These are phyloP conservation scores for Pezicula carpinea DNA, from an alignment of 2,329 filamentous ascomycete genomes.

Conservation along the genomic window DNA sequence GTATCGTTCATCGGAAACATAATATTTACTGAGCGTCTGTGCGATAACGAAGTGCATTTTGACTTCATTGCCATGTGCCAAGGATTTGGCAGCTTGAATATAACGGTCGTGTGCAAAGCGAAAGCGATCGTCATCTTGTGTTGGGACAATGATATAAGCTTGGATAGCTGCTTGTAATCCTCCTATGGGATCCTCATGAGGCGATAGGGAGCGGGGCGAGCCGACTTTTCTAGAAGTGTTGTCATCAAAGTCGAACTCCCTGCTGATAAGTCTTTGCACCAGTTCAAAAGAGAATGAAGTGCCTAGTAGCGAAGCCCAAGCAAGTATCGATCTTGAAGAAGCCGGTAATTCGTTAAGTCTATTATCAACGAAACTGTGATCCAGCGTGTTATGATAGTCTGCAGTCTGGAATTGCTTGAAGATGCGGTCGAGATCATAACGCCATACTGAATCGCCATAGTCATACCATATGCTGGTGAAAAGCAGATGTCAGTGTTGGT, in stretches of 20 bases:
- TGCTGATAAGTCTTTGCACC: conserved; percentile 70
- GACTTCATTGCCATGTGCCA: conserved; percentile 63
- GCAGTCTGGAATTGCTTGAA: conserved; percentile 81
- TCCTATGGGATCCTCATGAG: conserved; percentile 63
- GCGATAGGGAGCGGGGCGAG: conserved; percentile 35
- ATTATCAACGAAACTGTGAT: conserved; percentile 76
- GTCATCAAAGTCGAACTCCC: conserved; percentile 59
- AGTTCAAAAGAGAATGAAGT: conserved; percentile 80
- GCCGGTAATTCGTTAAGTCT: conserved; percentile 71
- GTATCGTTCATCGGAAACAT: conserved; percentile 52
- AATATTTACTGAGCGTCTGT: conserved; percentile 72
- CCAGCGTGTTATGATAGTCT: conserved; percentile 72
- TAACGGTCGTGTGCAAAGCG: conserved; percentile 87
- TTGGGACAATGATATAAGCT: conserved; percentile 74
- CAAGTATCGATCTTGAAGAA: conserved; percentile 71
- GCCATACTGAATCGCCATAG: conserved; percentile 77
- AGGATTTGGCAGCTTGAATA: conserved; percentile 64
- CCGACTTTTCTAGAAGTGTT: conserved; percentile 32
- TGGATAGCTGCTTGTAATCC: conserved; percentile 81
- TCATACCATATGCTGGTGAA: conserved; percentile 68
- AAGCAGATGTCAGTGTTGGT: no score
- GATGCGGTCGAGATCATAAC: conserved; percentile 78
- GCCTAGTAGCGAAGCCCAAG: conserved; percentile 82
- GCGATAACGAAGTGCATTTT: conserved; percentile 93
- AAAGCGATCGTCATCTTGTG: conserved; percentile 81